phyloP scores from a whole-genome alignment of 805 yeast species.

The Kodamaea neixiangensis region DNA sequence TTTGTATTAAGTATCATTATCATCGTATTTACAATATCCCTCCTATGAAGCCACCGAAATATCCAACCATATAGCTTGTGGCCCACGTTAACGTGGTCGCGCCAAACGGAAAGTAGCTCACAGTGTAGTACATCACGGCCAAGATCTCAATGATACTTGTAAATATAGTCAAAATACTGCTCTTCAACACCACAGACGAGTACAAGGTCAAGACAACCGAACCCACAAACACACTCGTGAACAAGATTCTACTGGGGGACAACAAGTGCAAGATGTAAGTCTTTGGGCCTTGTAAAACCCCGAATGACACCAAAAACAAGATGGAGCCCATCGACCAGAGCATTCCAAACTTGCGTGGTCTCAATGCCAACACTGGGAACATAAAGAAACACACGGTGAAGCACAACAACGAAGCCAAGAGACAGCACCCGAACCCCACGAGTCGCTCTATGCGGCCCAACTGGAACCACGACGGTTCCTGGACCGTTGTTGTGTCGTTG shows the following conservation, averaged over 20 bases:
- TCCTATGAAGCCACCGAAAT: constrained; percentile 50
- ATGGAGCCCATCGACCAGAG: constrained; percentile 91
- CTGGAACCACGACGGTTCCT: constrained; percentile 78
- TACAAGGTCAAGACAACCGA: constrained; percentile 77
- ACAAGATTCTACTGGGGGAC: constrained; percentile 74
- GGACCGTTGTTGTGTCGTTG: constrained; percentile 28
- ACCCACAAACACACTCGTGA: constrained; percentile 78
- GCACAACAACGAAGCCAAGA: constrained; percentile 76
- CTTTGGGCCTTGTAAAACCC: constrained; percentile 89
- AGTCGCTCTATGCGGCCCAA: constrained; percentile 79
- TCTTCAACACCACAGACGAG: constrained; percentile 65
- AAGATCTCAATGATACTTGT: constrained; percentile 76
- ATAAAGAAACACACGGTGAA: constrained; percentile 79
- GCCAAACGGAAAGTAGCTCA: constrained; percentile 96
- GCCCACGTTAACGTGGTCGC: constrained; percentile 66
- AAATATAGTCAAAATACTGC: constrained; percentile 73
- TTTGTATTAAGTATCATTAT: background rate
- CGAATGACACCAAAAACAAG: constrained; percentile 84
- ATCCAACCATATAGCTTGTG: constrained; percentile 45
- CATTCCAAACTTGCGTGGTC: constrained; percentile 88
- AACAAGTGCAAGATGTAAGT: constrained; percentile 73
- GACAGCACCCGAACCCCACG: constrained; percentile 72
- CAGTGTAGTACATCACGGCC: constrained; percentile 86
- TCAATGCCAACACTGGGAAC: constrained; percentile 85
- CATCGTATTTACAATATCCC: constrained; percentile 23